Conservation (phyloP, 2,329 filamentous ascomycete species). For the Exophiala calicioides region DNA sequence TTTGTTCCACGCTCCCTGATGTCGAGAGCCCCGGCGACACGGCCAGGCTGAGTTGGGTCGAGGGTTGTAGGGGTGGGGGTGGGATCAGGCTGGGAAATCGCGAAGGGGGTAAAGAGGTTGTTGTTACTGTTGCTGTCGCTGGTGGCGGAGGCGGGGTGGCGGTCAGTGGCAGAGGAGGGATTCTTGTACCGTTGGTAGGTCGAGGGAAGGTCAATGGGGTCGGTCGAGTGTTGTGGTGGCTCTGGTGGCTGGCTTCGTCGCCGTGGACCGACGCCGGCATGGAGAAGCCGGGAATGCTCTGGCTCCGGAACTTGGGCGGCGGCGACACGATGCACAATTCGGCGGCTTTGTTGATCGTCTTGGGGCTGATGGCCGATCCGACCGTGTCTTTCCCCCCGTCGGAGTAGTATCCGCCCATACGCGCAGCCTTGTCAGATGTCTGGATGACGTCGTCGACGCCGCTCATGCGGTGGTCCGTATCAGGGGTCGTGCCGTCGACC, state of each 20-base stretch:
- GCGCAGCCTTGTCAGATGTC: not conserved
- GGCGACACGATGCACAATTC: slow-evolving; percentile 23
- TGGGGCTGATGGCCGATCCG: slow-evolving; percentile 24
- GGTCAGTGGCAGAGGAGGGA: slow-evolving; percentile 21
- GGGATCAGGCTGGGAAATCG: slow-evolving; percentile 2
- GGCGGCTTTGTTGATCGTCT: slow-evolving; percentile 21
- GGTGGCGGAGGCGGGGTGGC: slow-evolving; percentile 14
- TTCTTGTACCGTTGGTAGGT: slow-evolving; percentile 20
- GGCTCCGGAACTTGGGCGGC: slow-evolving; percentile 10
- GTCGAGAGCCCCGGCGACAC: not conserved
- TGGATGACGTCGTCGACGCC: not conserved
- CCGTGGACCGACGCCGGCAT: not conserved
- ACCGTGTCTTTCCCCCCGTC: not conserved
- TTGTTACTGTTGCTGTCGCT: slow-evolving; percentile 3
- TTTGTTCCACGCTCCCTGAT: too few species aligned
- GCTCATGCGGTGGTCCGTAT: slow-evolving; percentile 1
- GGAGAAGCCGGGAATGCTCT: slow-evolving; percentile 14
- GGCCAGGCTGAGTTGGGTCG: not conserved
- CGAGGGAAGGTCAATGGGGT: slow-evolving; percentile 13
- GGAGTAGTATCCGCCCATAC: not conserved
- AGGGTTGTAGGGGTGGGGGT: slow-evolving; percentile 6
- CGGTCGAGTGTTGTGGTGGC: slow-evolving; percentile 1
- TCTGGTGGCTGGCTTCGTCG: not conserved
- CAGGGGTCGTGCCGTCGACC: not conserved
- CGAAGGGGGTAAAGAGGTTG: not conserved